Conservation (phyloP, 83 land plant genomes). For the Thuja plicata region DNA sequence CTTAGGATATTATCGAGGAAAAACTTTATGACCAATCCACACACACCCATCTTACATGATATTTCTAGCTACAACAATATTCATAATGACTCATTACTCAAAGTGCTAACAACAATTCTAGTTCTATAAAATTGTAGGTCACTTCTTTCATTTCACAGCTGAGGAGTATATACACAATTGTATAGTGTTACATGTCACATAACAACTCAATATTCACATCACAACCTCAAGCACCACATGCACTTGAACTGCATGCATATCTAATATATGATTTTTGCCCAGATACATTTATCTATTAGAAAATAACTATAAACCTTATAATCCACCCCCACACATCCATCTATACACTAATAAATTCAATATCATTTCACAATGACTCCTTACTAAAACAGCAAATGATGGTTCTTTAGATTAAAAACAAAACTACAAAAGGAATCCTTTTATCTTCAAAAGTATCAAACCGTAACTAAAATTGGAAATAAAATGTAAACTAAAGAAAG, state of each 20-base stretch:
- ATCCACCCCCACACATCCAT: background rate
- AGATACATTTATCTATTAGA: background rate
- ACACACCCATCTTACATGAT: no score
- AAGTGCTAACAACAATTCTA: no score
- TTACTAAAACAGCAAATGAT: background rate
- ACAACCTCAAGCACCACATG: background rate
- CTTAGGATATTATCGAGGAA: no score
- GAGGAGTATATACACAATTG: background rate
- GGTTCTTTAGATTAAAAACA: background rate
- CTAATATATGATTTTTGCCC: background rate
- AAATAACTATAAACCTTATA: no score
- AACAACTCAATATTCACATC: background rate
- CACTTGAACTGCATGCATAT: background rate
- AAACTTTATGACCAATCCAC: no score
- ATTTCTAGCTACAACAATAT: no score
- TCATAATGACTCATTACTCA: no score
- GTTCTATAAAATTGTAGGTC: no score
- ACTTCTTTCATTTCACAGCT: background rate
- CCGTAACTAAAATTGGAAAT: background rate
- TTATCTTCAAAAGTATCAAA: background rate
- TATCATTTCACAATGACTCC: background rate
- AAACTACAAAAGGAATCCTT: background rate
- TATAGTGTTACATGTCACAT: background rate
- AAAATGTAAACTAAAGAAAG: background rate
- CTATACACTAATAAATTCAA: background rate